Conservation (phyloP, 192 early-diverging fungal species). For the Coemansia sp. region DNA sequence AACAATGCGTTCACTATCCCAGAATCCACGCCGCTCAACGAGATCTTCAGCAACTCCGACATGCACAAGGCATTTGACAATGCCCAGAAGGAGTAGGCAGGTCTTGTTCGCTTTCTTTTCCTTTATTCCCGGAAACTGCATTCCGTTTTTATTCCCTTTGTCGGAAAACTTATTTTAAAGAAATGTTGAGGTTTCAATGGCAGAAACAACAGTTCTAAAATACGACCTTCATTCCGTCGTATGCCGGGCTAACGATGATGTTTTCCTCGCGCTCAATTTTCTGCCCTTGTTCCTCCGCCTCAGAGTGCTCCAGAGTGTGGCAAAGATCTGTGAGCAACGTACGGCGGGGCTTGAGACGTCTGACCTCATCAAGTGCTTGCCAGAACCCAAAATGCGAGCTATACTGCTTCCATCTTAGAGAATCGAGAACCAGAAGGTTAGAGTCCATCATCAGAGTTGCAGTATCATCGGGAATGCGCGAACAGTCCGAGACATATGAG, state of each 20-base stretch:
- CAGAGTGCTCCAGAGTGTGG: constrained; percentile 72
- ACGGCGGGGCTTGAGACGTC: constrained; percentile 54
- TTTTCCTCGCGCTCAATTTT: constrained; percentile 53
- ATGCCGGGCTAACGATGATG: constrained; percentile 63
- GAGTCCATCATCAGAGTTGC: constrained; percentile 54
- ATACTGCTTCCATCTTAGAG: constrained; percentile 61
- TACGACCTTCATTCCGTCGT: constrained; percentile 68
- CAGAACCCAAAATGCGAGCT: constrained; percentile 75
- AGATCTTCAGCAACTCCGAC: constrained; percentile 27
- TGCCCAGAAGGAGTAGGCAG: constrained; percentile 13
- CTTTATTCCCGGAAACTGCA: no score
- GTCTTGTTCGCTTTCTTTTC: no score
- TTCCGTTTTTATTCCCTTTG: no score
- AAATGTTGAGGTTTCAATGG: background rate
- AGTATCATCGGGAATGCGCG: constrained; percentile 64
- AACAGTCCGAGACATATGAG: constrained; percentile 82
- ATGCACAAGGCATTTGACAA: constrained; percentile 35
- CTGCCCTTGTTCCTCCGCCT: constrained; percentile 56
- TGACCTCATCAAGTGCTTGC: constrained; percentile 63
- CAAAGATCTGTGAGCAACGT: constrained; percentile 72
- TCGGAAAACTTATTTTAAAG: no score
- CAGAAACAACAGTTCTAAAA: constrained; percentile 13
- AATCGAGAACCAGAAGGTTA: constrained; percentile 71
- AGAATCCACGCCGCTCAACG: constrained; percentile 19
- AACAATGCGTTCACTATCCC: constrained; percentile 25